A percentile compares a stretch with the other conserved stretches of the same genome.
phyloP scores from a whole-genome alignment of 1,284 basidiomycete genomes.

The Ustilago vetiveriae region DNA sequence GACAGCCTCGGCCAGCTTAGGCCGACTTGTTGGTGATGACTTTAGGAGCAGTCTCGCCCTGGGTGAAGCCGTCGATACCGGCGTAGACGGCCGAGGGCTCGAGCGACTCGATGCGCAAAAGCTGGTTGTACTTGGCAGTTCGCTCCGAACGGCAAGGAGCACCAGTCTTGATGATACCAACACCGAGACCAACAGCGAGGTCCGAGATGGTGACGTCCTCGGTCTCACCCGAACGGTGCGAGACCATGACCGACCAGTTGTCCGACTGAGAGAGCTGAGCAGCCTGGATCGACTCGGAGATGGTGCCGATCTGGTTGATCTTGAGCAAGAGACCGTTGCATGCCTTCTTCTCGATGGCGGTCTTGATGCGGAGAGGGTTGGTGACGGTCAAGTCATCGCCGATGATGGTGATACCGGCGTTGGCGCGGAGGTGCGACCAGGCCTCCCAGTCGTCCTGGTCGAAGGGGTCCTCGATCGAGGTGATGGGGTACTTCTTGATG shows the following conservation, averaged over 20 bases:
- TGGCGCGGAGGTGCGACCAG: slow-evolving; percentile 84
- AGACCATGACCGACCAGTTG: slow-evolving; percentile 99
- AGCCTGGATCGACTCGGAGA: slow-evolving; percentile 97
- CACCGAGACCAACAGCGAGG: slow-evolving; percentile 90
- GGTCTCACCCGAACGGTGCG: slow-evolving; percentile 92
- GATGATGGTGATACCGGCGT: slow-evolving; percentile 77
- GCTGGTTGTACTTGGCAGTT: slow-evolving; percentile 74
- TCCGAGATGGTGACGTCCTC: slow-evolving; percentile 83
- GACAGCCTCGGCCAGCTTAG: too few relatives aligned
- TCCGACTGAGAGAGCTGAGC: slow-evolving; percentile 96
- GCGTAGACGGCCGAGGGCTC: slow-evolving; percentile 61
- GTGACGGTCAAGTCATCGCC: slow-evolving; percentile 99
- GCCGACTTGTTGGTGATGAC: slow-evolving; percentile 56
- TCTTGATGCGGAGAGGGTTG: slow-evolving; percentile 97
- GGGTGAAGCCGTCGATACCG: slow-evolving; percentile 63
- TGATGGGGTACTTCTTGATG: slow-evolving; percentile 69
- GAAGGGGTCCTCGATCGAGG: slow-evolving; percentile 97
- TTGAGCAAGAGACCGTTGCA: slow-evolving; percentile 99
- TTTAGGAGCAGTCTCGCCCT: slow-evolving; percentile 57
- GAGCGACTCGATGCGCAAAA: slow-evolving; percentile 63
- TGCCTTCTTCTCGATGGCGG: slow-evolving; percentile 98
- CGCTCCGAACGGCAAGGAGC: slow-evolving; percentile 92
- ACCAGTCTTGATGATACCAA: slow-evolving; percentile 98
- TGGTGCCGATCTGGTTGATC: slow-evolving; percentile 94
- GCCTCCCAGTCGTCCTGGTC: slow-evolving; percentile 99